Base-by-base conservation (phyloP, 2,329 filamentous ascomycete species). In the Talaromyces sp. region DNA sequence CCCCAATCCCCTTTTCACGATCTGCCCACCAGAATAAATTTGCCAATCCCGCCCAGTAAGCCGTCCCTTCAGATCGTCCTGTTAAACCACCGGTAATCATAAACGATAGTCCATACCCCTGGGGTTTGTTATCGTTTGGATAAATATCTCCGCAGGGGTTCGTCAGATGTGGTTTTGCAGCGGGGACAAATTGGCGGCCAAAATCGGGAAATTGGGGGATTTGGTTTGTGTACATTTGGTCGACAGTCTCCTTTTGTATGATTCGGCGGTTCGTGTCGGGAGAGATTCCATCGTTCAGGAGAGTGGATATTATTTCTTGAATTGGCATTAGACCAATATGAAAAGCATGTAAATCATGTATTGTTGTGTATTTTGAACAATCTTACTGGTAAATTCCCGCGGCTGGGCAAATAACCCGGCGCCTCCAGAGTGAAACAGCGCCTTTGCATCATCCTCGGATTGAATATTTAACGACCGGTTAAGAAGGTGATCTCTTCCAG, bases 21-120 rank as follows among this genome's bases (percentile, higher is more conserved):
- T 88, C 86, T 35, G 76, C 76, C 85, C 84, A 88, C 84, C 85
- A 88, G 67, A 78, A 88, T 32, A 83, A 65, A 68, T 88, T 88
- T 3, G 83, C 71, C 31, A 88, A 65, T 0, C 86, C 86, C 1
- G 82, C 82, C 86, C 86, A 88, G 67, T 76, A 79, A 0, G 66
- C 81, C 0, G 84, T 85, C 2, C 77, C 74, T 2, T 64, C 70
- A 0, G 82, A 82, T 9, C 85, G 76, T 0, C 85, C 84, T 2
- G 84, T 84, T 1, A 70, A 65, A 0, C 78, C 79, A 17, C 71
- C 82, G 26, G 31, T 49, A 13, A 86, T 70, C 78, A 86, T 82
- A 55, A 85, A 85, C 0, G 78, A 81, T 32, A 89, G 72, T 0
- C 86, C 85, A 85, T 85, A 89, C 11, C 87, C 87, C 67, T 89